phyloP scores from a whole-genome alignment of 177 flowering plant genomes.

The Tripterygium wilfordii region DNA sequence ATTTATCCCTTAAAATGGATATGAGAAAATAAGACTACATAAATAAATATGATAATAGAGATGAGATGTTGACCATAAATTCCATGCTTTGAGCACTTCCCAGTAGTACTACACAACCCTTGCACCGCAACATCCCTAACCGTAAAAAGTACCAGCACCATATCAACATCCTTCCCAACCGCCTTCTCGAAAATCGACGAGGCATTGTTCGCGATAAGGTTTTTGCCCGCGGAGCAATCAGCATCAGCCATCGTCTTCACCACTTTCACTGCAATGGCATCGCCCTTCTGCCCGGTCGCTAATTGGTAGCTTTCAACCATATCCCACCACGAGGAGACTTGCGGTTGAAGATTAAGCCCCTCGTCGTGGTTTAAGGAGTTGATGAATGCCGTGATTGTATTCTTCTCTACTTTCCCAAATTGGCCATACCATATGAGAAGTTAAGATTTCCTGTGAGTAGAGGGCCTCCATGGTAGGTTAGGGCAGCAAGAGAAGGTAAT shows the following conservation, averaged over 20 bases:
- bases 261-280: conserved; percentile 17
- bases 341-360: conserved; percentile 6
- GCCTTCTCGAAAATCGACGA: conserved; percentile 13
- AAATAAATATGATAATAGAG: too few relatives aligned
- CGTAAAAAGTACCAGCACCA: conserved; percentile 23
- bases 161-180: conserved; percentile 5
- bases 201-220: conserved; percentile 21
- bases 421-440: conserved; percentile 28
- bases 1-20: too few relatives aligned
- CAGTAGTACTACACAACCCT: conserved; percentile 26
- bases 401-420: conserved; percentile 21
- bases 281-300: background rate
- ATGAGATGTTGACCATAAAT: too few relatives aligned
- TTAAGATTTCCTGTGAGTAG: conserved; percentile 21
- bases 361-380: conserved; percentile 19
- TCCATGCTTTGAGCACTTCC: conserved; percentile 32
- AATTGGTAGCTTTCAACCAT: conserved; percentile 32
- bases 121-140: conserved; percentile 25
- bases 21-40: too few relatives aligned
- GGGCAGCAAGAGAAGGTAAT: background rate
- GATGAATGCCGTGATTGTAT: conserved; percentile 17
- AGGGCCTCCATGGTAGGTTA: conserved; percentile 23
- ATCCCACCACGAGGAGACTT: conserved; percentile 36
- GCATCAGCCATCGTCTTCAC: conserved; percentile 15
- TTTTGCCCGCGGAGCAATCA: conserved; percentile 20